Base-by-base conservation (phyloP, 352 stramenopile species). In the Phytopythium chamaehyphon region DNA sequence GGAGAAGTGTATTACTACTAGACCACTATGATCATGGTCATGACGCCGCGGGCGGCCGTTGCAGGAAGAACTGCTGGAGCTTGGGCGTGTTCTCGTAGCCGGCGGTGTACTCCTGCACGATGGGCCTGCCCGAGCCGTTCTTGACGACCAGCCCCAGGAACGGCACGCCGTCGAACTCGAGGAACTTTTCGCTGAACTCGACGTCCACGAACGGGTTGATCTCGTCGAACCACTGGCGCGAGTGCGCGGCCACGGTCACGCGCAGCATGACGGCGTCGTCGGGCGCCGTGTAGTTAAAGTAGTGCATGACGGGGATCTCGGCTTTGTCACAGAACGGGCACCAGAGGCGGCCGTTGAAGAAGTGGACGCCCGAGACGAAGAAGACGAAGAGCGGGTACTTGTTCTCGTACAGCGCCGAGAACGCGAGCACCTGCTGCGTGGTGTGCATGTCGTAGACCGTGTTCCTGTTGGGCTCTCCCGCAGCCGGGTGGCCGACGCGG, bases 331-430 rank as follows among this genome's bases (percentile, higher is more conserved):
- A 93, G 54, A 85, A 90, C 49, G 71, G 79, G 49, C 82, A 93
- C 82, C 82, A 93, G n/a, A 90, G 65, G 0, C 82, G 77, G 21
- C 77, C 82, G 53, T 90, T 93, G 61, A 89, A 88, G 43, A 58
- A 45, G 54, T 93, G 76, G 14, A 79, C 62, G 28, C 76, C 82
- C 40, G 82, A 93, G 16, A 88, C 58, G 55, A 90, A 90, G 54
- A 75, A 88, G 51, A 93, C 61, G 44, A 76, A 93, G 9, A 93
- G 66, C 53, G 82, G 76, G 37, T 86, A 88, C 51, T 63, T 77
- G 62, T 76, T 75, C 64, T 90, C 73, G 59, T 85, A 90, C 18
- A 63, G 61, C 35, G 59, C 52, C 14, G 89, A 44, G 54, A 72
- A 89, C 21, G 74, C 66, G 44, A 83, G 54, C 28, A 90, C 67